Evolutionary conservation across 768 basidiomycete species (phyloP).

Genomic region (Rhodotorula kratochvilovae): DNA sequence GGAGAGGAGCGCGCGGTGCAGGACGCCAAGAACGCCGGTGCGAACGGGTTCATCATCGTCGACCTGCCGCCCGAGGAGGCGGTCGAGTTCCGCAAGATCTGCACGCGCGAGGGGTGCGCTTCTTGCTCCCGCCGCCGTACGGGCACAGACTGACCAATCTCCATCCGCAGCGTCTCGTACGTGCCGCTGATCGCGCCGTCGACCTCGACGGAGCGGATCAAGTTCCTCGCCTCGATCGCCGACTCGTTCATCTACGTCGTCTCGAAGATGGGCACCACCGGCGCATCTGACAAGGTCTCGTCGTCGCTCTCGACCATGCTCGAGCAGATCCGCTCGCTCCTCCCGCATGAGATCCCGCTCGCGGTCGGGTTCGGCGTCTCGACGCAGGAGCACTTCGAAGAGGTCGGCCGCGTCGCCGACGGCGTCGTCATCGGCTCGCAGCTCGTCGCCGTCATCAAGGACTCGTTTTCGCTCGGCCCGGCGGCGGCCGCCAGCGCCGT

Average conservation of each 20-base stretch:
- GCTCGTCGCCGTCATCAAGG: constrained; percentile 73
- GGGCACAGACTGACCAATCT: not conserved
- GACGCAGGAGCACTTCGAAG: constrained; percentile 79
- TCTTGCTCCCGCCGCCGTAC: constrained; percentile 45
- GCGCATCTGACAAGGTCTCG: constrained; percentile 68
- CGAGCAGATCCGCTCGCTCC: constrained; percentile 64
- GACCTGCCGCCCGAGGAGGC: constrained; percentile 98
- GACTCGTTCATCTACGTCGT: constrained; percentile 86
- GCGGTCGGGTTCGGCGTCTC: constrained; percentile 97
- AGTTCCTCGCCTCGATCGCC: constrained; percentile 85
- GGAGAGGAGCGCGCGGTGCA: constrained; percentile 90
- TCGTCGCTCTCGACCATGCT: constrained; percentile 86
- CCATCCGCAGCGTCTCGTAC: constrained; percentile 60
- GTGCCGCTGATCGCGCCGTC: constrained; percentile 94
- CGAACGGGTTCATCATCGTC: constrained; percentile 95
- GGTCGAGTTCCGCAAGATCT: constrained; percentile 79
- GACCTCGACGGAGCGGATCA: constrained; percentile 77
- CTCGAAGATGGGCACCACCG: constrained; percentile 90
- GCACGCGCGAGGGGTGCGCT: constrained; percentile 57
- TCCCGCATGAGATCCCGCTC: constrained; percentile 56
- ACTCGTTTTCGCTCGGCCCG: constrained; percentile 49
- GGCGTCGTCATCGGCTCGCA: constrained; percentile 91
- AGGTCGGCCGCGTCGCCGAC: constrained; percentile 84
- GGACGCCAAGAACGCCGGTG: constrained; percentile 82
- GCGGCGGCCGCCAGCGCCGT: constrained; percentile 46